Percentiles rank a stretch among this genome's conserved stretches.
These are phyloP conservation scores for Saccharomycopsis hybrid DNA, from an alignment of 1,139 yeast species.

Conservation along the genomic window DNA sequence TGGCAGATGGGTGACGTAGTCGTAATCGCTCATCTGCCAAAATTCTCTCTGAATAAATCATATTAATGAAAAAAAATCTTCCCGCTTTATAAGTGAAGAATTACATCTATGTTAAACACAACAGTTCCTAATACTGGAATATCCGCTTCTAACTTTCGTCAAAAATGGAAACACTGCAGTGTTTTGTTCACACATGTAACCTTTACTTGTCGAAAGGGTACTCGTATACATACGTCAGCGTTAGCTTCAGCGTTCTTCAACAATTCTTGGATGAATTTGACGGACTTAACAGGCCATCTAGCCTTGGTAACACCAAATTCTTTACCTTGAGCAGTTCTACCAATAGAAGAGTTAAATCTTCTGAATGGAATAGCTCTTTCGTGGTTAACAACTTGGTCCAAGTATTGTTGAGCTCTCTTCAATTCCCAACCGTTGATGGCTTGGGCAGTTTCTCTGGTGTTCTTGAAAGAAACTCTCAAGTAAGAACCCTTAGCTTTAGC, in stretches of 20 bases:
- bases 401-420: constrained; percentile 92
- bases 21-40: too few species aligned
- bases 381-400: constrained; percentile 94
- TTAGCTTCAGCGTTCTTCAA: constrained; percentile 97
- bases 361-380: constrained; percentile 99
- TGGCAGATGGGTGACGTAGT: too few species aligned
- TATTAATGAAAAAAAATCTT: constrained; percentile 10
- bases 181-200: too few species aligned
- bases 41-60: too few species aligned
- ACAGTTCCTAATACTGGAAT: too few species aligned
- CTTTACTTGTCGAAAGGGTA: too few species aligned
- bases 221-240: constrained; percentile 63
- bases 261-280: constrained; percentile 89
- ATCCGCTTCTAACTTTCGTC: too few species aligned
- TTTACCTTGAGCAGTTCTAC: constrained; percentile 99
- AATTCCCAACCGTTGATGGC: constrained; percentile 98
- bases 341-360: constrained; percentile 93
- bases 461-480: constrained; percentile 99
- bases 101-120: too few species aligned
- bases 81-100: constrained; percentile 13
- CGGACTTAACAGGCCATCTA: constrained; percentile 99
- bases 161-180: too few species aligned
- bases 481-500: constrained; percentile 99
- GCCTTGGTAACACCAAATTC: constrained; percentile 99
- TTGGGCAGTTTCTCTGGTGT: constrained; percentile 99